Evolutionary conservation across 2,329 filamentous ascomycete genomes (phyloP).

Genomic region (Fusarium temperatum): DNA sequence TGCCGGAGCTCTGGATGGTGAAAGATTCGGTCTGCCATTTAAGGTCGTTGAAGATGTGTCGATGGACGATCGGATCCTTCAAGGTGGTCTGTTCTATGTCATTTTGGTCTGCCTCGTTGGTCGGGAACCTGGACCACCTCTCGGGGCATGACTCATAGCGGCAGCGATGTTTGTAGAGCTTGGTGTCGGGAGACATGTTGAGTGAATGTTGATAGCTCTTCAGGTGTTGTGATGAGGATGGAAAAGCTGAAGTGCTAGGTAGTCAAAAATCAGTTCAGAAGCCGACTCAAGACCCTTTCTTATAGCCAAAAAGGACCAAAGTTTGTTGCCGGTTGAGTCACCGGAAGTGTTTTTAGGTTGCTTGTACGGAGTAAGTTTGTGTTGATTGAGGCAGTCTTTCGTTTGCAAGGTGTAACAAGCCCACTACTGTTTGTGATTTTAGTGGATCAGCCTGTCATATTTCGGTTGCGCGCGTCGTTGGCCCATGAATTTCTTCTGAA

Average conservation of each 20-base stretch:
- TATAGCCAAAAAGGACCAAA: rapidly evolving
- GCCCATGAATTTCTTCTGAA: too few relatives aligned
- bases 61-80: slow-evolving; percentile 6
- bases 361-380: not conserved
- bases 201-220: not conserved
- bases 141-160: rapidly evolving
- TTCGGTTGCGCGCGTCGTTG: not conserved
- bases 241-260: not conserved
- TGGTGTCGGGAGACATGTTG: not conserved
- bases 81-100: not conserved
- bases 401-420: not conserved
- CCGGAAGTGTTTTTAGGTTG: not conserved
- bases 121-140: slow-evolving; percentile 9
- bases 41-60: not conserved
- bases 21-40: slow-evolving; percentile 7
- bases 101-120: not conserved
- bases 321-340: not conserved
- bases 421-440: not conserved
- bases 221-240: not conserved
- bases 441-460: not conserved
- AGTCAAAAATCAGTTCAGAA: not conserved
- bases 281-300: not conserved
- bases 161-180: slow-evolving; percentile 7
- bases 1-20: slow-evolving; percentile 9
- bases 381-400: not conserved